Base-by-base conservation (phyloP, 768 basidiomycete species). In the Coprinopsis sp. region DNA sequence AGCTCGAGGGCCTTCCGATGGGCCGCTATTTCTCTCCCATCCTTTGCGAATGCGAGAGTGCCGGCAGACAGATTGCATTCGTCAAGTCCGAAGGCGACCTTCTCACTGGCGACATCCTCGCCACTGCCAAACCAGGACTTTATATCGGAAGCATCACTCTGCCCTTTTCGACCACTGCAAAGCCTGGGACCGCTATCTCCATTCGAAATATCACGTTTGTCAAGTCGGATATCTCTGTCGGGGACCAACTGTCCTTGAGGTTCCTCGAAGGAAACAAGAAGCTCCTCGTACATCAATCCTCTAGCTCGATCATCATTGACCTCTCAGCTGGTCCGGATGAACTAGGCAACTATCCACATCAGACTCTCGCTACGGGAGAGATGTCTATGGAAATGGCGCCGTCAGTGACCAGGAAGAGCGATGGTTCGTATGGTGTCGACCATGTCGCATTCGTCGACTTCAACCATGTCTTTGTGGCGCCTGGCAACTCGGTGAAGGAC, bases 391-490 rank as follows among this genome's bases (percentile, higher is more conserved):
- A 87, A 52, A 47, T 87, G 0, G 74, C 65, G 3, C 69, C 79
- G 30, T 69, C 76, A 2, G 33, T 49, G n/a, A n/a, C n/a, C 30
- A 64, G 68, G 11, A 6, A 14, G 6, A 47, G 37, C 16, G 55
- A 56, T 19, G 58, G 57, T 3, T 49, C 50, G 2, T 58, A 60
- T 40, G 41, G 37, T 1, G 66, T 67, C 5, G 60, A 62, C 3
- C 63, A 70, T 30, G 69, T 80, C 13, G 86, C 84, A 0, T 84
- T 88, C 50, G 76, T 84, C 10, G 84, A 87, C 52, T 78, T 81
- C 57, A 78, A 73, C 64, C 75, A 88, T 54, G 77, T 88, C 1
- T 84, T 85, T 59, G 60, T 79, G 47, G 76, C 70, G 0, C 67
- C 75, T 12, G 72, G 72, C 1, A 55, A 64, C 18, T 52, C 65